Conservation (phyloP, 257 asterid genomes). For the Pogostemon cablin region DNA sequence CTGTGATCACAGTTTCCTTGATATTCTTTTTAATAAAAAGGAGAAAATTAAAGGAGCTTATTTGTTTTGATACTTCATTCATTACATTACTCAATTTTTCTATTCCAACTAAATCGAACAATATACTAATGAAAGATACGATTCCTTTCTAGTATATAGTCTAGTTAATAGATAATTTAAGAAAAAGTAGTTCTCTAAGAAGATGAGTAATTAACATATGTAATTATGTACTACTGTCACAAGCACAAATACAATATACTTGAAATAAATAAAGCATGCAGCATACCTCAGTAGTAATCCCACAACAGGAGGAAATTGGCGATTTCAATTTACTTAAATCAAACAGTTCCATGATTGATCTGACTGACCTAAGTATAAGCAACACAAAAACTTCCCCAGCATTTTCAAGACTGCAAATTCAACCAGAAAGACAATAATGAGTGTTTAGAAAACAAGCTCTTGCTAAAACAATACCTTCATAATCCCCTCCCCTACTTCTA, state of each 20-base stretch:
- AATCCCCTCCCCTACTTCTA: not conserved
- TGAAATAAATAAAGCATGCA: constrained; percentile 25
- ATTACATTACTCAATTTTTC: too few relatives aligned
- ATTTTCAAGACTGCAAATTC: constrained; percentile 76
- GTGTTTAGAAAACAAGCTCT: constrained; percentile 14
- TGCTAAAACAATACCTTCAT: not conserved
- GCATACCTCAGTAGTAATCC: constrained; percentile 59
- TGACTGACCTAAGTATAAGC: constrained; percentile 82
- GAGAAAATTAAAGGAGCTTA: too few relatives aligned
- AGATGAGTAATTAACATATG: not conserved
- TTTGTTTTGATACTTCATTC: too few relatives aligned
- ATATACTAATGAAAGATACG: too few relatives aligned
- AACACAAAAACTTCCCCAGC: constrained; percentile 84
- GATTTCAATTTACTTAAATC: constrained; percentile 46
- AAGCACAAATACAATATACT: constrained; percentile 14
- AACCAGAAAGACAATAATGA: constrained; percentile 30
- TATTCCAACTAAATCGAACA: too few relatives aligned
- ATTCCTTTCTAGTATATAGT: too few relatives aligned
- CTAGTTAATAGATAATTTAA: too few relatives aligned
- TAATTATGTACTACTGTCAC: constrained; percentile 16
- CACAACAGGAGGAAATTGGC: constrained; percentile 43
- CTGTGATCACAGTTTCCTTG: too few relatives aligned
- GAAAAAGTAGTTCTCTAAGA: constrained; percentile 13
- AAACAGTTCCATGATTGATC: constrained; percentile 67
- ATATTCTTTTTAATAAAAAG: too few relatives aligned